phyloP scores from a whole-genome alignment of 176 grass and related monocot genomes.

The Miscanthus lutarioriparius region DNA sequence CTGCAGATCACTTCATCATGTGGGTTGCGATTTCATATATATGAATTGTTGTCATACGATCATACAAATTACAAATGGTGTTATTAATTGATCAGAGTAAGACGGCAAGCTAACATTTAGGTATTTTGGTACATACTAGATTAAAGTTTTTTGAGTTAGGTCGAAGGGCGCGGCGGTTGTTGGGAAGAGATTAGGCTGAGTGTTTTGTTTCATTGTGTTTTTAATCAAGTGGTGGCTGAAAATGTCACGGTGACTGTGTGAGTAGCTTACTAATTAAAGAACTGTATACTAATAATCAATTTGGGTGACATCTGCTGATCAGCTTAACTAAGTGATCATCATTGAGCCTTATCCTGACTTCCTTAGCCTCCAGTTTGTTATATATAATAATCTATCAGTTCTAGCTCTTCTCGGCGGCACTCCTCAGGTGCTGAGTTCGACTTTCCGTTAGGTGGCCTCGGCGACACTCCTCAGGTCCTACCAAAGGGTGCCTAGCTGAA shows the following conservation, averaged over 20 bases:
- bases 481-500: no score
- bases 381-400: conserved; percentile 1
- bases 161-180: not conserved
- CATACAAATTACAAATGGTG: not conserved
- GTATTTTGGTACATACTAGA: not conserved
- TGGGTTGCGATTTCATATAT: not conserved
- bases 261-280: not conserved
- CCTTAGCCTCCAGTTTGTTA: not conserved
- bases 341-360: conserved; percentile 38
- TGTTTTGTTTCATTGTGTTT: not conserved
- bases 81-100: not conserved
- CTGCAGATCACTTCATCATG: not conserved
- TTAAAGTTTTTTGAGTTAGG: not conserved
- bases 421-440: no score
- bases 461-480: no score
- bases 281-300: conserved; percentile 15
- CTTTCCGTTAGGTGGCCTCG: no score
- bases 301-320: conserved; percentile 25
- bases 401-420: not conserved
- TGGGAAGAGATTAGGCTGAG: not conserved
- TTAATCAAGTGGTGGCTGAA: not conserved
- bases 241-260: not conserved
- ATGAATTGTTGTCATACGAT: not conserved
- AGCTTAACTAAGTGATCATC: conserved; percentile 29
- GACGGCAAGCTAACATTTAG: not conserved